phyloP scores from a whole-genome alignment of 139 green algal genomes.

The Spirogloea muscicola region DNA sequence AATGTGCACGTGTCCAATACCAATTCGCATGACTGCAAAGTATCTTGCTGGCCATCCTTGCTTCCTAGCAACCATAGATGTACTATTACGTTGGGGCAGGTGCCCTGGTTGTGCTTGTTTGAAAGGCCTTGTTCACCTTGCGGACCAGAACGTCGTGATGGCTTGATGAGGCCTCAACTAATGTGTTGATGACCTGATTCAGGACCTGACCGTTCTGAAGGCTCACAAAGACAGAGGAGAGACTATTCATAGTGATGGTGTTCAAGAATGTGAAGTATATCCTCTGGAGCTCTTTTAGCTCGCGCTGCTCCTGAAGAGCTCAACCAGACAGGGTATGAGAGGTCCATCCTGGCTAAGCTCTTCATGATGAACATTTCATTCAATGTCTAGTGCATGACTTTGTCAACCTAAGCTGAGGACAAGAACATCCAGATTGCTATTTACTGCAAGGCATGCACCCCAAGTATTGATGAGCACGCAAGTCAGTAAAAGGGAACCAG shows the following conservation, averaged over 20 bases:
- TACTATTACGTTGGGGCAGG: no score
- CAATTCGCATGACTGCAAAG: not conserved
- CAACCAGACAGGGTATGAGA: conserved; percentile 1
- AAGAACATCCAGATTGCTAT: not conserved
- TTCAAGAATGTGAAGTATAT: conserved; percentile 36
- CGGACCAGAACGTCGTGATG: conserved; percentile 21
- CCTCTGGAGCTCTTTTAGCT: conserved; percentile 30
- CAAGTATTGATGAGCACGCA: not conserved
- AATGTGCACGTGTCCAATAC: conserved; percentile 12
- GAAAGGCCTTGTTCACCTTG: conserved; percentile 33
- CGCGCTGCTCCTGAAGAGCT: conserved; percentile 38
- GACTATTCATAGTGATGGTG: conserved; percentile 25
- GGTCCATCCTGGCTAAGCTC: not conserved
- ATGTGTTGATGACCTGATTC: conserved; percentile 3
- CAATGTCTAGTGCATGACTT: not conserved
- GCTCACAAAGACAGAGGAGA: conserved; percentile 32
- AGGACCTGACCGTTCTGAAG: not conserved
- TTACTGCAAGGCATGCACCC: not conserved
- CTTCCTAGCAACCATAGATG: no score
- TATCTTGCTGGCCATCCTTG: not conserved
- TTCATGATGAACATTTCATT: not conserved
- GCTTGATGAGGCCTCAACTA: conserved; percentile 1
- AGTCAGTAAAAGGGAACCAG: not conserved
- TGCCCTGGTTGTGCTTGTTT: not conserved
- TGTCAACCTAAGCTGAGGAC: not conserved